These are phyloP conservation scores for Micractinium conductrix DNA, from an alignment of 139 green algal species.

Conservation along the genomic window DNA sequence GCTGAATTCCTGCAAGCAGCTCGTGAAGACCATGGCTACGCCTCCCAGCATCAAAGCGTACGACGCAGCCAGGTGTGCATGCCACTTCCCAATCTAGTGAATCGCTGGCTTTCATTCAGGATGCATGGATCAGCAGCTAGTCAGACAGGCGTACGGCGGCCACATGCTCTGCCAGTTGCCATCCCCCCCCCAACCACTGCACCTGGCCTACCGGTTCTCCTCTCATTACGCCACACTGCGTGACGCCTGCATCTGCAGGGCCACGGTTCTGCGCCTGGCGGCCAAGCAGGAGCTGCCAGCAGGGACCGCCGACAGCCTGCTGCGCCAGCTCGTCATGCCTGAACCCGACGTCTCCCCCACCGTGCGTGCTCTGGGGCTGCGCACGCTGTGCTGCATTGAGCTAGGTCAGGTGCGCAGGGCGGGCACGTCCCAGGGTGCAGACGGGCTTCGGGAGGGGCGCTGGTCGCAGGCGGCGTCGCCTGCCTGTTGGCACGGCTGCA, in stretches of 20 bases:
- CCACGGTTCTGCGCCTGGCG: neutral
- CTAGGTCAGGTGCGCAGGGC: neutral
- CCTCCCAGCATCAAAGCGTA: neutral
- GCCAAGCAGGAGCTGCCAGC: neutral
- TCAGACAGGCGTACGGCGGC: no score
- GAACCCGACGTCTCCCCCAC: neutral
- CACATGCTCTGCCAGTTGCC: no score
- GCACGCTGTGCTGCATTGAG: neutral
- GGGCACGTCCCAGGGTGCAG: neutral
- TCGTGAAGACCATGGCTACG: neutral
- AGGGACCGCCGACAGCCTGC: neutral
- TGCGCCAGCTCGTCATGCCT: neutral
- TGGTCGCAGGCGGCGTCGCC: neutral
- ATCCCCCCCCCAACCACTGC: no score
- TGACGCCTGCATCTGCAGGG: neutral
- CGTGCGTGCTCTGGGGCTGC: neutral
- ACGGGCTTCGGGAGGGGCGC: neutral
- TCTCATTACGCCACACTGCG: no score
- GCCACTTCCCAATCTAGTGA: no score
- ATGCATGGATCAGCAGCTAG: no score
- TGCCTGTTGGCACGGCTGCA: no score
- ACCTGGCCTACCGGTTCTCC: no score
- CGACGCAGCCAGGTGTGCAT: neutral
- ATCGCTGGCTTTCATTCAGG: no score
- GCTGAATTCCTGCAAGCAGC: neutral